phyloP scores from a whole-genome alignment of 176 grass and related monocot genomes.

The Urochloa ruziziensis region DNA sequence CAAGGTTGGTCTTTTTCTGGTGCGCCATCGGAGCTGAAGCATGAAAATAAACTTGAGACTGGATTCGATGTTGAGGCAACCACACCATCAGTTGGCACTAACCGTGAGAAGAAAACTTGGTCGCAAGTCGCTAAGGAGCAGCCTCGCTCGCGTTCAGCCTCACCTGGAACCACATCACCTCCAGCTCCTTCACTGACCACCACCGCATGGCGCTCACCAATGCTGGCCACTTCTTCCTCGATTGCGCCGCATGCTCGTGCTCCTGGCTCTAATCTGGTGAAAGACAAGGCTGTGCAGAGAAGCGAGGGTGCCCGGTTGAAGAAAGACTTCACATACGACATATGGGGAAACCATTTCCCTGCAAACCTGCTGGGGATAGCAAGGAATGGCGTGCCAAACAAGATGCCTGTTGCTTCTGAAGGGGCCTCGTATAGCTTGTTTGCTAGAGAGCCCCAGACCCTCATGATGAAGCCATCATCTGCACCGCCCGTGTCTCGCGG shows the following conservation, averaged over 20 bases:
- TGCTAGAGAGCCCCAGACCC: slow-evolving; percentile 70
- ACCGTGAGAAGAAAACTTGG: slow-evolving; percentile 27
- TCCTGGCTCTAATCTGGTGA: slow-evolving; percentile 72
- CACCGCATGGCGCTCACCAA: slow-evolving; percentile 18
- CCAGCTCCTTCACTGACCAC: slow-evolving; percentile 19
- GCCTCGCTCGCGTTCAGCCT: slow-evolving; percentile 26
- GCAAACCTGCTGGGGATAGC: slow-evolving; percentile 52
- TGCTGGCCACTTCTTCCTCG: slow-evolving; percentile 44
- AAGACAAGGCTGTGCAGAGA: slow-evolving; percentile 53
- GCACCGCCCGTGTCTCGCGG: slow-evolving; percentile 33
- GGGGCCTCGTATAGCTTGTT: slow-evolving; percentile 84
- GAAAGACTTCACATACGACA: slow-evolving; percentile 83
- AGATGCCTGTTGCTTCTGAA: slow-evolving; percentile 65
- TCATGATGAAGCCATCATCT: slow-evolving; percentile 71
- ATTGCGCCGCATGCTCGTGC: slow-evolving; percentile 65
- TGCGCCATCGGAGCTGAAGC: slow-evolving; percentile 38
- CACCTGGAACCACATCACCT: slow-evolving; percentile 30
- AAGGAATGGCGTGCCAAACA: slow-evolving; percentile 39
- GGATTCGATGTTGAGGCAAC: slow-evolving; percentile 35
- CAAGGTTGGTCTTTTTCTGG: slow-evolving; percentile 51
- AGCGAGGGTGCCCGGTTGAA: slow-evolving; percentile 30
- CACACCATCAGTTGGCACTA: slow-evolving; percentile 25
- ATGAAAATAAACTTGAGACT: slow-evolving; percentile 35
- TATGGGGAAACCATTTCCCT: slow-evolving; percentile 93
- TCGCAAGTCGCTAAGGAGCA: slow-evolving; percentile 35